Base-by-base conservation (phyloP, 768 basidiomycete species). In the Xerocomellus chrysenteron region DNA sequence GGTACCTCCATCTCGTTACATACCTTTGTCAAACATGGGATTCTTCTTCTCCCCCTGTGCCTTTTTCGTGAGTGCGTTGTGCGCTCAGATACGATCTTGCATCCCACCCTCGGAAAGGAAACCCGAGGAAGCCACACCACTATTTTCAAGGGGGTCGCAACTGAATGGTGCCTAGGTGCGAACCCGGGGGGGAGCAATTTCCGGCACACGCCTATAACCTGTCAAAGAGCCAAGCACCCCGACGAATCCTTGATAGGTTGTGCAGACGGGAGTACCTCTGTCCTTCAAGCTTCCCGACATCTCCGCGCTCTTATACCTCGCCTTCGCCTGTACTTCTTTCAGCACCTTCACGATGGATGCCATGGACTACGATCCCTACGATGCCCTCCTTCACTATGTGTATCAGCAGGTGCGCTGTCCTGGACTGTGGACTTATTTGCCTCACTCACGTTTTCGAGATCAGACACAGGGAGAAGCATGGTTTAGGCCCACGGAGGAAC, bases 401-500 rank as follows among this genome's bases (percentile, higher is more conserved):
- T 91, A 89, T 76, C 85, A 82, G 60, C 84, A 87, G 62, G 88
- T 87, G 58, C n/a, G 80, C 65, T 26, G 2, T 5, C 16, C 36
- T 46, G 8, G 19, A 1, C 10, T 39, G 0, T 5, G 10, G 14
- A 5, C 26, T 5, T 5, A 13, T 40, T 19, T 36, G 19, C 48
- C 30, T 41, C 19, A 36, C 60, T 56, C 52, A 58, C 36, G 13
- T 21, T 13, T 50, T 57, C 36, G 56, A 73, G 33, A 39, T 53
- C 77, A 90, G 87, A 91, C 90, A 0, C 87, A 90, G 69, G 84
- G 86, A 11, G 87, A 90, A 63, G 84, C 87, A 1, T 92, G 90
- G 90, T 91, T 91, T 72, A 90, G 90, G 68, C 88, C 90, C 16
- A 81, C 87, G 4, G 87, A 87, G 65, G 89, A 91, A 69, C 85